A percentile compares a stretch with the other conserved stretches of the same genome.
These are phyloP conservation scores for Candida tallmaniae DNA, from an alignment of 805 yeast genomes.

Conservation along the genomic window DNA sequence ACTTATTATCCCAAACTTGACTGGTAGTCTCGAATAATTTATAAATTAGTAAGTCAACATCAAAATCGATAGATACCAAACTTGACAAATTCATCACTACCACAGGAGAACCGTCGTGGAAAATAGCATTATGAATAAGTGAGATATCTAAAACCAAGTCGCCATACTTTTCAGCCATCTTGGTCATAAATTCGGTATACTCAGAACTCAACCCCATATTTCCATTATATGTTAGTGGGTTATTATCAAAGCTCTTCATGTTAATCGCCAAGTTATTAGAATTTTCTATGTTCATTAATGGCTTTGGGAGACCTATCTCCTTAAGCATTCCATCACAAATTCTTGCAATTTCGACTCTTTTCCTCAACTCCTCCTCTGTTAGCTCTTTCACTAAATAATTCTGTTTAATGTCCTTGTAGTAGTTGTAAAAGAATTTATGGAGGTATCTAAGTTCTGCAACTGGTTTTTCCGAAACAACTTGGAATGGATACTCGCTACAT, in stretches of 20 bases:
- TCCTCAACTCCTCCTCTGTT: slow-evolving; percentile 14
- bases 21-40: slow-evolving; percentile 60
- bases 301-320: slow-evolving; percentile 55
- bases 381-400: slow-evolving; percentile 24
- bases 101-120: slow-evolving; percentile 70
- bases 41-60: slow-evolving; percentile 50
- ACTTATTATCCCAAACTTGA: slow-evolving; percentile 68
- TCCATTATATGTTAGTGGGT: slow-evolving; percentile 23
- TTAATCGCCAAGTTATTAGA: slow-evolving; percentile 46
- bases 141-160: slow-evolving; percentile 39
- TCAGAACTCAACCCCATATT: slow-evolving; percentile 30
- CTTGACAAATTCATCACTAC: slow-evolving; percentile 47
- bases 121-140: slow-evolving; percentile 59
- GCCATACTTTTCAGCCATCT: slow-evolving; percentile 52
- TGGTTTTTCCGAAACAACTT: slow-evolving; percentile 22
- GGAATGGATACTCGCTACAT: slow-evolving; percentile 22
- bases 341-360: slow-evolving; percentile 25
- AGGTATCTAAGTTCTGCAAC: slow-evolving; percentile 34
- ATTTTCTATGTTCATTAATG: slow-evolving; percentile 20
- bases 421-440: slow-evolving; percentile 36
- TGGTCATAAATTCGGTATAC: slow-evolving; percentile 70
- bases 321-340: slow-evolving; percentile 45
- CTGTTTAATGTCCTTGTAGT: slow-evolving; percentile 26
- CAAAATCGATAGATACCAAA: slow-evolving; percentile 29
- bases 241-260: slow-evolving; percentile 37